Evolutionary conservation across 1,284 basidiomycete genomes (phyloP).

Genomic region (Sanghuangporus weigelae): DNA sequence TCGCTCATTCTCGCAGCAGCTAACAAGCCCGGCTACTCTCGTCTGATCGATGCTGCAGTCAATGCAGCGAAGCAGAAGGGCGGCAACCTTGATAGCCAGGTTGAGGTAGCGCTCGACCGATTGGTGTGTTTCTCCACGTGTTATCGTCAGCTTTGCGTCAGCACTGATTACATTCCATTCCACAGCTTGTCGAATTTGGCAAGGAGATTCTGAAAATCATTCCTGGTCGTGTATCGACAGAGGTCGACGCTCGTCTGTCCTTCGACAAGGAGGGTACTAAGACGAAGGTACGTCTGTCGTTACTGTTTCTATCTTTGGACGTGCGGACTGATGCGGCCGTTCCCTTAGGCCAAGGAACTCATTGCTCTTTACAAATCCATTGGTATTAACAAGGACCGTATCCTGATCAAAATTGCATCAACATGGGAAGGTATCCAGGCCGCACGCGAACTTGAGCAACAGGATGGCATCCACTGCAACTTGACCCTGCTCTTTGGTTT

Average conservation of each 20-base stretch:
- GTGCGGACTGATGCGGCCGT: constrained; percentile 2
- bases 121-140: constrained; percentile 50
- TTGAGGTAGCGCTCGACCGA: constrained; percentile 80
- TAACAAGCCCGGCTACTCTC: constrained; percentile 83
- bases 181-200: constrained; percentile 92
- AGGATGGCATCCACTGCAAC: constrained; percentile 97
- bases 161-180: constrained; percentile 9
- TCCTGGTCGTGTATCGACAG: constrained; percentile 97
- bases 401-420: constrained; percentile 98
- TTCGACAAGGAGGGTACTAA: constrained; percentile 94
- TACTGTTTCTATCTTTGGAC: background rate
- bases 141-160: background rate
- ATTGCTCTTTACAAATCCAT: constrained; percentile 91
- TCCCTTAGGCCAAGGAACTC: constrained; percentile 76
- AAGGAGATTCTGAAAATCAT: constrained; percentile 94
- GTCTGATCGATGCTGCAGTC: constrained; percentile 82
- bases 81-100: constrained; percentile 64
- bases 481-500: constrained; percentile 98
- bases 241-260: constrained; percentile 96
- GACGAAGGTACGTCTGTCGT: constrained; percentile 52
- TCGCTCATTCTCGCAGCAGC: constrained; percentile 91
- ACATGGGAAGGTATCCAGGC: constrained; percentile 99
- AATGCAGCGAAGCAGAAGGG: constrained; percentile 80
- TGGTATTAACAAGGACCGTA: constrained; percentile 88
- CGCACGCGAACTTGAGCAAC: constrained; percentile 89